These are phyloP conservation scores for Fusarium tricinctum DNA, from an alignment of 2,329 filamentous ascomycete genomes.

Conservation along the genomic window DNA sequence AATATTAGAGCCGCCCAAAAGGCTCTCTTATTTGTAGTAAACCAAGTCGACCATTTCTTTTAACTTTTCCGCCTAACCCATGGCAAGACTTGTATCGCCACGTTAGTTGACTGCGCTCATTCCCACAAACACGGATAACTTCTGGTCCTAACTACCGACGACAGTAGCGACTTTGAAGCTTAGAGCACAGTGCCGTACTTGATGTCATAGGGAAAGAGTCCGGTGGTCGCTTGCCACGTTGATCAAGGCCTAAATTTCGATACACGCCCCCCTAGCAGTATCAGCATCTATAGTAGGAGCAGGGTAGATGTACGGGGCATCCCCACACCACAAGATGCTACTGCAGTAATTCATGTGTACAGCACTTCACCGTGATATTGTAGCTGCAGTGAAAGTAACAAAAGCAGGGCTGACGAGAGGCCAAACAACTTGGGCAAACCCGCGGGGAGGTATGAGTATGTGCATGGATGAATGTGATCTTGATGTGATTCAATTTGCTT, in stretches of 20 bases:
- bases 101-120: background rate
- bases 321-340: slow-evolving; percentile 47
- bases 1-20: slow-evolving; percentile 17
- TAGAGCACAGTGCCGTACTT: slow-evolving; percentile 8
- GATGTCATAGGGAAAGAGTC: slow-evolving; percentile 28
- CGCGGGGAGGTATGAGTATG: slow-evolving; percentile 31
- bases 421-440: slow-evolving; percentile 37
- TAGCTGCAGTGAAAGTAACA: slow-evolving; percentile 34
- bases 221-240: slow-evolving; percentile 54
- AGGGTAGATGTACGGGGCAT: slow-evolving; percentile 40
- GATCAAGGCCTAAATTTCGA: slow-evolving; percentile 47
- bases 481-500: slow-evolving; percentile 33
- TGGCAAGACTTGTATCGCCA: slow-evolving; percentile 1
- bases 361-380: slow-evolving; percentile 40
- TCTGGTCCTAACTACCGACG: slow-evolving; percentile 6
- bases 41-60: background rate
- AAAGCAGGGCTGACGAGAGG: slow-evolving; percentile 41
- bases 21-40: slow-evolving; percentile 8
- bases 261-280: slow-evolving; percentile 41
- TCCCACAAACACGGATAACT: slow-evolving; percentile 3
- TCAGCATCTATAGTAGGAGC: slow-evolving; percentile 38
- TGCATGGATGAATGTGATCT: slow-evolving; percentile 34
- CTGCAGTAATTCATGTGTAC: slow-evolving; percentile 39
- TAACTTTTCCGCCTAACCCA: background rate
- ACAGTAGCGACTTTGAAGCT: slow-evolving; percentile 12